Base-by-base conservation (phyloP, 352 stramenopile genomes). In the Phytopythium oedochilum region DNA sequence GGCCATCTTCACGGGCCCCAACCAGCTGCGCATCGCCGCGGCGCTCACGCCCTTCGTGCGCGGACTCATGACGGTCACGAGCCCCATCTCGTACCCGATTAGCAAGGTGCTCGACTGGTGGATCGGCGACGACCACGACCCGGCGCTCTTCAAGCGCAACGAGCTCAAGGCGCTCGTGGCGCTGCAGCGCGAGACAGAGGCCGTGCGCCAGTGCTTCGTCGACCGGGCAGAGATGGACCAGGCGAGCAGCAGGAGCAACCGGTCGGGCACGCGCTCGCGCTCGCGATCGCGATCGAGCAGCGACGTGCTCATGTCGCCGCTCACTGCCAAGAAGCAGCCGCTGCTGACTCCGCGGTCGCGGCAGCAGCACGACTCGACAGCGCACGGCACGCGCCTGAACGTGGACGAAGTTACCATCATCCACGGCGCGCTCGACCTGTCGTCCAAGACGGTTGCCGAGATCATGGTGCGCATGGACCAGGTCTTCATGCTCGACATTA, bases 1-100 rank as follows among this genome's bases (percentile, higher is more conserved):
- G 0, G 94, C 94, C 2, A 66, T 98, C 31, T 99, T 98, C 64
- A 98, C 94, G 4, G 94, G 95, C 0, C 92, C 91, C 17, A 81
- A 96, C 61, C 94, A 98, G 69, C 73, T 99, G 5, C 57, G 68
- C 11, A 92, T 98, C 22, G 94, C 92, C 0, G 68, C 85, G 17
- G 60, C 57, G 28, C 70, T 98, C 38, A 74, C 83, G 17, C 91
- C 89, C 0, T 44, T 97, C 10, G 88, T 98, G 1, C 82, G 83
- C n/a, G 34, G 86, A 43, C 63, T 98, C 35, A 96, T 99, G 74
- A 25, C 83, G 7, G 3, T 98, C 1, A 59, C 94, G 17, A 84
- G 63, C 18, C 94, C 96, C 4, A 69, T 99, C 40, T 86, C 95
- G 8, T 96, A 87, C 48, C 96, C 96, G 5, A 96, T 98, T 65